These are phyloP conservation scores for Strobilomyces confusus DNA, from an alignment of 768 basidiomycete species.

Conservation along the genomic window DNA sequence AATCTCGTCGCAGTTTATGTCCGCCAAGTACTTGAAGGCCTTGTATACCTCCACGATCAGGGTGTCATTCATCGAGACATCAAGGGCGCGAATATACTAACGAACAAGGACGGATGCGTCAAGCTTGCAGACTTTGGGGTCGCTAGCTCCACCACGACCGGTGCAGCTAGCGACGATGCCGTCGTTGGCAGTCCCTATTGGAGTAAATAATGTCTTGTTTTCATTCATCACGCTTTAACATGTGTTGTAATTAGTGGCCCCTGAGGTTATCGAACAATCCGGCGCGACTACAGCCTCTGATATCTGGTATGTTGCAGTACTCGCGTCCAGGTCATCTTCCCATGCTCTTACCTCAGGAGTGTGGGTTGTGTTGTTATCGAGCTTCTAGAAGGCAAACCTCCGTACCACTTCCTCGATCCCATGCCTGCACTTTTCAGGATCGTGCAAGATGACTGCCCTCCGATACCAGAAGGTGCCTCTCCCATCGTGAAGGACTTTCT, in stretches of 20 bases:
- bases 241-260: conserved; percentile 66
- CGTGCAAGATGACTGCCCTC: conserved; percentile 96
- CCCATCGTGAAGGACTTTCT: conserved; percentile 96
- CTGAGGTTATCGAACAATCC: conserved; percentile 97
- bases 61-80: conserved; percentile 99
- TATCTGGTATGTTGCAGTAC: conserved; percentile 66
- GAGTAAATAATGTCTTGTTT: conserved; percentile 55
- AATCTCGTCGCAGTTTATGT: conserved; percentile 95
- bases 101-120: conserved; percentile 97
- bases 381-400: conserved; percentile 82
- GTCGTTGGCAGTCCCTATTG: conserved; percentile 99
- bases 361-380: conserved; percentile 99
- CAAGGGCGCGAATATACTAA: conserved; percentile 98
- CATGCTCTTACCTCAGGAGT: conserved; percentile 42
- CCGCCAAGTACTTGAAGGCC: conserved; percentile 91
- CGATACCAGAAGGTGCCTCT: conserved; percentile 92
- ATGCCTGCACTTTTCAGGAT: conserved; percentile 99
- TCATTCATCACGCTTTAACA: conserved; percentile 4
- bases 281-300: conserved; percentile 97
- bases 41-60: conserved; percentile 97
- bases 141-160: conserved; percentile 72
- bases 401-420: conserved; percentile 92
- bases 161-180: conserved; percentile 76
- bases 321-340: not conserved
- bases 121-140: conserved; percentile 99